Percentiles rank a stretch among this genome's conserved stretches.
phyloP scores from a whole-genome alignment of 2,329 filamentous ascomycete species.

The Hymenoscyphus scutula region DNA sequence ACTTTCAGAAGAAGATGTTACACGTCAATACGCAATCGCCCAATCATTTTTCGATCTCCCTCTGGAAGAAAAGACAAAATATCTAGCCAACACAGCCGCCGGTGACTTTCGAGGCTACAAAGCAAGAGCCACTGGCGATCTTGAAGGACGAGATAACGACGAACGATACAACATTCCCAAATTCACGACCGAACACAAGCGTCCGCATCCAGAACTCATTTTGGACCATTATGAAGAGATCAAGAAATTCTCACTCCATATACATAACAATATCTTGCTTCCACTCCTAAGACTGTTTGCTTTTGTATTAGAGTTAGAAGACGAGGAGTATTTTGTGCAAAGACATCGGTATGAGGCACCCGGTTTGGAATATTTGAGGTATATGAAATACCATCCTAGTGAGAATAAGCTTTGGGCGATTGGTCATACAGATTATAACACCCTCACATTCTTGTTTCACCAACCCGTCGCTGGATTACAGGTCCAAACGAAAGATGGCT shows the following conservation, averaged over 20 bases:
- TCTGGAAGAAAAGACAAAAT: conserved; percentile 56
- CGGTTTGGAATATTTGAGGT: conserved; percentile 57
- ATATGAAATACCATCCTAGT: conserved; percentile 53
- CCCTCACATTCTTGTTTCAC: conserved; percentile 53
- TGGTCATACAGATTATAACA: conserved; percentile 54
- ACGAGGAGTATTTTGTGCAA: conserved; percentile 53
- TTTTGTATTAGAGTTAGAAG: conserved; percentile 54
- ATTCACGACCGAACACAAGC: conserved; percentile 45
- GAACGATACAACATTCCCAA: conserved; percentile 59
- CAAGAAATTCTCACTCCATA: conserved; percentile 44
- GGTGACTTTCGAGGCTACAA: conserved; percentile 58
- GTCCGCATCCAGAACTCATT: conserved; percentile 47
- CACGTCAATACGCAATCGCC: conserved; percentile 57
- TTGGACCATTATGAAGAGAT: conserved; percentile 52
- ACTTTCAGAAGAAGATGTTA: conserved; percentile 54
- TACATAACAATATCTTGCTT: conserved; percentile 52
- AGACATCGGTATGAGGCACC: conserved; percentile 54
- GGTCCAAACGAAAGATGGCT: conserved; percentile 46
- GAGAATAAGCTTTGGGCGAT: conserved; percentile 47
- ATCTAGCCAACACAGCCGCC: conserved; percentile 43
- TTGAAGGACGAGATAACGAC: conserved; percentile 46
- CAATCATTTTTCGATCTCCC: conserved; percentile 56
- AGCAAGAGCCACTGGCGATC: conserved; percentile 25
- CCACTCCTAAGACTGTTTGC: conserved; percentile 58
- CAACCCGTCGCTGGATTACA: conserved; percentile 56